A percentile compares a stretch with the other conserved stretches of the same genome.
Conservation (phyloP, 768 basidiomycete genomes). For the Gymnopilus junonius region DNA sequence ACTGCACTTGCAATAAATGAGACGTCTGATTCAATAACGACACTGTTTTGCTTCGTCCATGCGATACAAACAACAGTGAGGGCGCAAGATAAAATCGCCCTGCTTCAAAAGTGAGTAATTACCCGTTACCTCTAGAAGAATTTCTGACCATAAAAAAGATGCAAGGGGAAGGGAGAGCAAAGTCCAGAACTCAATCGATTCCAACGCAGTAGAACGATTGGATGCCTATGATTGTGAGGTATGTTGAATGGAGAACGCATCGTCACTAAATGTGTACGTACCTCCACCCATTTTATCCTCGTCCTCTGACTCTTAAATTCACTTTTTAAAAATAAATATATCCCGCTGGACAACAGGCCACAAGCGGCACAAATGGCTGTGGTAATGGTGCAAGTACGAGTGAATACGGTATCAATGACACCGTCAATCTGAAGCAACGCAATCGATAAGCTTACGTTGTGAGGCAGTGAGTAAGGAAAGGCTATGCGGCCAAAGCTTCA, state of each 20-base stretch:
- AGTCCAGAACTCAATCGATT: slow-evolving; percentile 15
- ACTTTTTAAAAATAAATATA: slow-evolving; percentile 5
- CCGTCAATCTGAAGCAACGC: slow-evolving; percentile 11
- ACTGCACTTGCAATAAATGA: slow-evolving; percentile 8
- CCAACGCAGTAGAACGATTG: background rate
- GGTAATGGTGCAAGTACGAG: slow-evolving; percentile 11
- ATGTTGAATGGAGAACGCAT: background rate
- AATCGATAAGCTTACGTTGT: slow-evolving; percentile 4
- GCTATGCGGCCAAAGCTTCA: background rate
- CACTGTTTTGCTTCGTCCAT: slow-evolving; percentile 2
- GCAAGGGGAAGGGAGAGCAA: slow-evolving; percentile 11
- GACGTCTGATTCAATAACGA: background rate
- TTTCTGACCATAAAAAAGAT: slow-evolving; percentile 10
- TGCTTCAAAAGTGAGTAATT: background rate
- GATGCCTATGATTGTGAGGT: background rate
- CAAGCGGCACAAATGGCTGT: slow-evolving; percentile 11
- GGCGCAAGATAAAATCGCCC: slow-evolving; percentile 9
- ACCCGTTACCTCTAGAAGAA: too few relatives aligned
- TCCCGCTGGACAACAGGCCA: slow-evolving; percentile 10
- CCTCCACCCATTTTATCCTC: slow-evolving; percentile 11
- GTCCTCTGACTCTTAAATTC: slow-evolving; percentile 4
- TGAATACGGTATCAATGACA: slow-evolving; percentile 7
- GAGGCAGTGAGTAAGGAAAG: background rate
- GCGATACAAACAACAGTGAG: slow-evolving; percentile 9
- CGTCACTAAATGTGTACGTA: background rate